Evolutionary conservation across 2,329 filamentous ascomycete genomes (phyloP), one percentile per base, ranked within the genome.

Genomic region (Didymella keratinophila): DNA sequence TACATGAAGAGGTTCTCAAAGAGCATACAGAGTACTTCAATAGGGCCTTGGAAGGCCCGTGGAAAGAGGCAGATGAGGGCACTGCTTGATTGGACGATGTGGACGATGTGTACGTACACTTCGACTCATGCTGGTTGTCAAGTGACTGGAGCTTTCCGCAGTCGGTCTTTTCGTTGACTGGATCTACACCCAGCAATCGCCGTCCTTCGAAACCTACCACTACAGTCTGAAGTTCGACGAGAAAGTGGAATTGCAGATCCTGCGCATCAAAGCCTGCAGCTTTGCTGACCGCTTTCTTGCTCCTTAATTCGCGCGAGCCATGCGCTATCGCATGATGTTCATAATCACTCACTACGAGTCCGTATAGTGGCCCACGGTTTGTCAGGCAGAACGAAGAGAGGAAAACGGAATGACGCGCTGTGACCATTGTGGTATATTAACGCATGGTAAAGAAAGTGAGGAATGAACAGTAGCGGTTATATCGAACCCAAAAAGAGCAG

Each of bases 51-150:
- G 27, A 11, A 2, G 28, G 21, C 1, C 20, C 41, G 0, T 45
- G 41, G 50, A 52, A 28, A 30, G 50, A 45, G 16, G 41, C 50
- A 14, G 28, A 52, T 7, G 50, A 52, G 5, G 21, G 21, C 12
- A n/a, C 3, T 18, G 3, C 10, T 52, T 18, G n/a, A 3, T 8
- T 52, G 18, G 41, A 27, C 6, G 50, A 37, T 8, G 21, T n/a
- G n/a, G n/a, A n/a, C n/a, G n/a, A n/a, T n/a, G n/a, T n/a, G n/a
- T n/a, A n/a, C n/a, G n/a, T n/a, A n/a, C n/a, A n/a, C n/a, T n/a
- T n/a, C n/a, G n/a, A n/a, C n/a, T n/a, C n/a, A n/a, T n/a, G 3
- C 16, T 4, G 2, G 1, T 18, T 11, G 16, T 1, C 14, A 18
- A 9, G 16, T 8, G 8, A 36, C 16, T 36, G 16, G 11, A 9